Base-by-base conservation (phyloP, 2,329 filamentous ascomycete genomes). In the Sclerotiophoma versabilis region DNA sequence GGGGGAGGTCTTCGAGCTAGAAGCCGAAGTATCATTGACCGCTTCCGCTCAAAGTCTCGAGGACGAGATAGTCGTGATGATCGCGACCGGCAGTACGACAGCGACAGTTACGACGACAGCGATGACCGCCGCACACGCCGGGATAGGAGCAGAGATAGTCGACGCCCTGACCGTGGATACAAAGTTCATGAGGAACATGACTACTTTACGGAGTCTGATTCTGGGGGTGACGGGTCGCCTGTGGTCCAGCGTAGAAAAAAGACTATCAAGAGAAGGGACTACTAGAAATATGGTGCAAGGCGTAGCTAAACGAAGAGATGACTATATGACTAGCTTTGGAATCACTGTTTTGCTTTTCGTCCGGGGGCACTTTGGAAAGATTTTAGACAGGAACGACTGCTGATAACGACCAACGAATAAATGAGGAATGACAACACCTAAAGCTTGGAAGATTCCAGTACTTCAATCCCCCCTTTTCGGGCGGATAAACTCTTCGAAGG, bases 11-110 rank as follows among this genome's bases (percentile, higher is more conserved):
- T 68, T 8, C 63, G 65, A 49, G 65, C 65, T 65, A 62, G 65
- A 60, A 68, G 65, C 58, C 58, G 51, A 43, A 68, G 65, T 42
- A 54, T 68, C 9, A 58, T 68, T 38, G 60, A 64, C 41, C 65
- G 62, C 22, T 60, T 68, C 44, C 65, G 63, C 39, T 65, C 62
- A 15, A 68, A 66, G 43, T 68, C 65, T 30, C 63, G 60, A 15
- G 29, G 32, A 20, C 32, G 33, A 54, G 45, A 54, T 0, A 63
- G 61, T 5, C 39, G 37, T 8, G 64, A 63, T 5, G 58, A 61
- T 27, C 58, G 38, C 22, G 51, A 50, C n/a, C n/a, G n/a, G n/a
- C n/a, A n/a, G n/a, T n/a, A n/a, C n/a, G n/a, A n/a, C n/a, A n/a
- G n/a, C n/a, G n/a, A n/a, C n/a, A n/a, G n/a, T 12, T 27, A 27